phyloP scores from a whole-genome alignment of 352 stramenopile genomes.

The Globisporangium okanoganense region DNA sequence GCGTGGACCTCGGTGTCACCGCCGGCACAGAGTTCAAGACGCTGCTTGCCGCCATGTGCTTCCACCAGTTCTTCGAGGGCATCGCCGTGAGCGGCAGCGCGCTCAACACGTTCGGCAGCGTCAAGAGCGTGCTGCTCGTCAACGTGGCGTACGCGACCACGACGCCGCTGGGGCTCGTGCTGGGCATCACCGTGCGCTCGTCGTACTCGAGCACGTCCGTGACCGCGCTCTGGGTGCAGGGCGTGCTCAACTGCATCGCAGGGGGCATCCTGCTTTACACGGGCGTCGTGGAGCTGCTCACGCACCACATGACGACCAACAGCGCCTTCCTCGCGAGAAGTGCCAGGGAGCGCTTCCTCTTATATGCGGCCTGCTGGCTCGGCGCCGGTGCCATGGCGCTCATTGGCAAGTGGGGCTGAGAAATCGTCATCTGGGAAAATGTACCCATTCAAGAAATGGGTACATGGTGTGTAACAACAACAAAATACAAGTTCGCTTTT shows the following conservation, averaged over 20 bases:
- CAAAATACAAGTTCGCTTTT: too few relatives aligned
- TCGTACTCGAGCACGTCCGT: constrained; percentile 46
- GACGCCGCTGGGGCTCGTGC: constrained; percentile 44
- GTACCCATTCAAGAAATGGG: neutral
- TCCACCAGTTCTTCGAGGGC: constrained; percentile 80
- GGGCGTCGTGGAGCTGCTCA: constrained; percentile 30
- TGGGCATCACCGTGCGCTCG: constrained; percentile 52
- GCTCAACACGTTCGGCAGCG: constrained; percentile 31
- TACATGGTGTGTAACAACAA: neutral
- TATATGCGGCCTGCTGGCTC: constrained; percentile 51
- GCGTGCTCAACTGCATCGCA: constrained; percentile 58
- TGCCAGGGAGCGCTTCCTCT: constrained; percentile 26
- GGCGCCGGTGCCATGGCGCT: constrained; percentile 55
- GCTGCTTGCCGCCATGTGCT: constrained; percentile 57
- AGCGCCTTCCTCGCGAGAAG: constrained; percentile 40
- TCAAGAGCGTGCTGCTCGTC: constrained; percentile 38
- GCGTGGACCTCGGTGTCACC: constrained; percentile 54
- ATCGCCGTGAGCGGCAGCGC: constrained; percentile 50
- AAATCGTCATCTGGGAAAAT: neutral
- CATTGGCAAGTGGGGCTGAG: constrained; percentile 62
- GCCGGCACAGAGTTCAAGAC: constrained; percentile 45
- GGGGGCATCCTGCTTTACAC: constrained; percentile 72
- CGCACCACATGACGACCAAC: constrained; percentile 73
- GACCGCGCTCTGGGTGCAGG: constrained; percentile 54
- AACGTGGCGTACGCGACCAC: constrained; percentile 53